Evolutionary conservation across 306 rosid species (phyloP).

Genomic region (Leucaena leucocephala): DNA sequence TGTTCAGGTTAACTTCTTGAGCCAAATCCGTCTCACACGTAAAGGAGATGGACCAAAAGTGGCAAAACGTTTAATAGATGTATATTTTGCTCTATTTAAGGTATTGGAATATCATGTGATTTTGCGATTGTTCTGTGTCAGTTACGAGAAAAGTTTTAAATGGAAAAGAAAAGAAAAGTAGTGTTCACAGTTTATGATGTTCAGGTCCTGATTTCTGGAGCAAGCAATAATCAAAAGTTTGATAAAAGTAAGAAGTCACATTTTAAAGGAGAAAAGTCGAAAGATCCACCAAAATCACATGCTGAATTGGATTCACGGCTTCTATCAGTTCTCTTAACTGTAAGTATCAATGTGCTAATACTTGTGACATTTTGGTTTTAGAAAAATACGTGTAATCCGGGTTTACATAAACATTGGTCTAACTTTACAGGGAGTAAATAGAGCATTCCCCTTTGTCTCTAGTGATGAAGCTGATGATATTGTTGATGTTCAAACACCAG

Average conservation of each 20-base stretch:
- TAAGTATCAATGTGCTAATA: constrained; percentile 34
- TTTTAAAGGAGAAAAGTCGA: constrained; percentile 41
- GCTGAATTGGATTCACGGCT: constrained; percentile 88
- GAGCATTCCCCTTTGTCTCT: constrained; percentile 94
- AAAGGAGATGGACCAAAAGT: constrained; percentile 93
- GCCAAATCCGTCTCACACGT: constrained; percentile 79
- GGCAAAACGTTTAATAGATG: constrained; percentile 89
- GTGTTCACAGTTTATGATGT: constrained; percentile 30
- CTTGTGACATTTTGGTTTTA: constrained; percentile 4
- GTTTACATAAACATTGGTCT: not conserved
- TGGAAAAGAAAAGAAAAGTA: not conserved
- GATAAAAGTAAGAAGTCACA: constrained; percentile 52
- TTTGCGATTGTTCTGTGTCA: not conserved
- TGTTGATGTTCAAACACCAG: constrained; percentile 89
- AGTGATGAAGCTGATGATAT: constrained; percentile 89
- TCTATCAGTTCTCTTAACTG: constrained; percentile 82
- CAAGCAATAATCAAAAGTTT: constrained; percentile 49
- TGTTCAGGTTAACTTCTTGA: constrained; percentile 85
- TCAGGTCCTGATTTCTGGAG: constrained; percentile 78
- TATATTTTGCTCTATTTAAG: constrained; percentile 93
- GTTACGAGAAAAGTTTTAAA: not conserved
- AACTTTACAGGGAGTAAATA: constrained; percentile 79
- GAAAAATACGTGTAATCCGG: constrained; percentile 6
- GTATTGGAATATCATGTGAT: constrained; percentile 43
- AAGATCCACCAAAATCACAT: constrained; percentile 53